Evolutionary conservation across 2,329 filamentous ascomycete genomes (phyloP), one percentile per base, ranked within the genome.

Genomic region (Leptographium galeiforme): DNA sequence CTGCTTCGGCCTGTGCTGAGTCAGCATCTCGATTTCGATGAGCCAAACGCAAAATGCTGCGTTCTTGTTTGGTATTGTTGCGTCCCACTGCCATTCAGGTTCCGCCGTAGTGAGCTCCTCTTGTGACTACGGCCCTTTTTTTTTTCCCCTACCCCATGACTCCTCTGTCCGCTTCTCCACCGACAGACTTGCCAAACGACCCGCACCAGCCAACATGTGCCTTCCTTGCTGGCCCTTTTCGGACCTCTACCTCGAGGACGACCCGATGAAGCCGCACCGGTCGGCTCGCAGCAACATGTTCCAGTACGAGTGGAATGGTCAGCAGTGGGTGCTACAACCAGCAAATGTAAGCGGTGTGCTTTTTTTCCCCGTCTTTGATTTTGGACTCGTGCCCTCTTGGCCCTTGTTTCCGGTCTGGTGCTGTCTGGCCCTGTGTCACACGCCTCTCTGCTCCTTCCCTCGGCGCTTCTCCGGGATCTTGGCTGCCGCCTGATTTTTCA

Each of bases 191-290:
- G n/a, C n/a, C n/a, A n/a, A n/a, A n/a, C n/a, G 25, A 6, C 16
- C 6, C 11, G 11, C 14, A 10, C 25, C 25, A 33, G n/a, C 8
- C 47, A 64, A 49, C 8, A 79, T 79, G 76, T 80, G 76, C 60
- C 66, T 77, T n/a, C 70, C 72, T 6, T 77, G 73, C 60, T 78
- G 76, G 63, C 70, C 74, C 0, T 62, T 59, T 45, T 53, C 56
- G 30, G 57, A 58, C 46, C 52, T 60, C 43, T 53, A 55, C n/a
- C 55, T 62, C 49, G 60, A 62, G 33, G 58, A 60, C 34, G 60
- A 60, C 14, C 59, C 58, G 36, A 19, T 46, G 11, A 69, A 73
- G 55, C 67, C 70, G 54, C 63, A 51, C 46, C 53, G 52, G 16
- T 67, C 52, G 32, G 1, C 25, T 36, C 36, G 16, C 14, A 41